Evolutionary conservation across 345 rosid genomes (phyloP), one percentile per base, ranked within the genome.

Genomic region (Lepidium sativum): DNA sequence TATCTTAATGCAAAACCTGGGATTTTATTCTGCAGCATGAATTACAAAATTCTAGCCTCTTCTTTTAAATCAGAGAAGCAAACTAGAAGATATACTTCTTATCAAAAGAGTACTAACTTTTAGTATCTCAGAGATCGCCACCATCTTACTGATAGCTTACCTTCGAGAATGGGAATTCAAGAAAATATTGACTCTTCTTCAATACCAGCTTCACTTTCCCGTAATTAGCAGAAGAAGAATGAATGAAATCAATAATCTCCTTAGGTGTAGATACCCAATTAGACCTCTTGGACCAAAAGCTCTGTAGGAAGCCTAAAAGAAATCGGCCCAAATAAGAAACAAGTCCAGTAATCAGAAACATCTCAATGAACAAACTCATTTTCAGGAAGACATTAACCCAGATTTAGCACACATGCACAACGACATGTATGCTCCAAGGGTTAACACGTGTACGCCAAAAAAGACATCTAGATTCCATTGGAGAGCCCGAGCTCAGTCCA

Each of bases 201-300:
- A 94, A 86, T 34, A 94, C 97, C 4, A 94, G 92, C 81, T 94
- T 94, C 62, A 90, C 99, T 86, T 90, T 94, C 7, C 99, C 97
- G 43, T 94, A 94, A 73, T 94, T 94, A 8, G 96, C 90, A 17
- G 99, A 90, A 52, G 97, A 94, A 62, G 67, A 96, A 78, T 83
- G 63, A 32, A 94, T 81, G 54, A 90, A 94, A 54, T 90, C 89
- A 68, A 88, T 81, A 86, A 94, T 88, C 62, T 94, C 99, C 56
- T 86, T 77, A 0, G 99, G 99, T 17, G n/a, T n/a, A n/a, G n/a
- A n/a, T n/a, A n/a, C n/a, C n/a, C n/a, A n/a, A n/a, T n/a, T n/a
- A n/a, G n/a, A n/a, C n/a, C n/a, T n/a, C n/a, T n/a, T n/a, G n/a
- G n/a, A n/a, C n/a, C n/a, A n/a, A n/a, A n/a, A n/a, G n/a, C n/a